These are phyloP conservation scores for Grigorovia humatica DNA, from an alignment of 805 yeast species.

Conservation along the genomic window DNA sequence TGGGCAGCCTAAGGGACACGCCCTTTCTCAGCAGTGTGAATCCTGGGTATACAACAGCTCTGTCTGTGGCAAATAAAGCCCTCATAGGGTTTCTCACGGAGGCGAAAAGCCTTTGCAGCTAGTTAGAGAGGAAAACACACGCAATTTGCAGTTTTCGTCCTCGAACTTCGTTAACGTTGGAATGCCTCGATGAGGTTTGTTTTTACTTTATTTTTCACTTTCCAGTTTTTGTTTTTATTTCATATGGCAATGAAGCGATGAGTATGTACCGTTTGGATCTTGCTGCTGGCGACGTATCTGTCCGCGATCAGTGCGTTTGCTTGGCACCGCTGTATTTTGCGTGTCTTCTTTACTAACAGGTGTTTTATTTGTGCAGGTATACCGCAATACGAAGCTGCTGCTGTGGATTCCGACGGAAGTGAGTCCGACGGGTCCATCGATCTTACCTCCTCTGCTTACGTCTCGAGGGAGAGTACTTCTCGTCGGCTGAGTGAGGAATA, in stretches of 20 bases:
- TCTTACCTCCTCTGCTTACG: neutral
- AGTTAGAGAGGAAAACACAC: neutral
- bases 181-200: neutral
- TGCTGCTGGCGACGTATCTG: too few relatives aligned
- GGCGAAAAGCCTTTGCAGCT: neutral
- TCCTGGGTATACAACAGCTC: neutral
- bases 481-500: constrained; percentile 8
- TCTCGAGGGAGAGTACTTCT: constrained; percentile 11
- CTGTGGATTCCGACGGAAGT: constrained; percentile 2
- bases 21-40: neutral
- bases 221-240: neutral
- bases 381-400: constrained; percentile 5
- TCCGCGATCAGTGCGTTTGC: too few relatives aligned
- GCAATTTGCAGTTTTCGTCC: neutral
- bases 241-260: neutral
- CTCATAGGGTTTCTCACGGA: neutral
- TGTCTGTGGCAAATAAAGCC: neutral
- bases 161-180: neutral
- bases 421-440: constrained; percentile 6
- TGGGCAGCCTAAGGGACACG: neutral
- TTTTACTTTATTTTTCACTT: neutral
- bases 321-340: neutral
- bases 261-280: neutral
- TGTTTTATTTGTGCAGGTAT: neutral
- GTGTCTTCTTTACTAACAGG: neutral